Percentiles rank a stretch among this genome's conserved stretches.
These are phyloP conservation scores for Pyrenophora tritici-repentis DNA, from an alignment of 2,329 filamentous ascomycete genomes.

Conservation along the genomic window DNA sequence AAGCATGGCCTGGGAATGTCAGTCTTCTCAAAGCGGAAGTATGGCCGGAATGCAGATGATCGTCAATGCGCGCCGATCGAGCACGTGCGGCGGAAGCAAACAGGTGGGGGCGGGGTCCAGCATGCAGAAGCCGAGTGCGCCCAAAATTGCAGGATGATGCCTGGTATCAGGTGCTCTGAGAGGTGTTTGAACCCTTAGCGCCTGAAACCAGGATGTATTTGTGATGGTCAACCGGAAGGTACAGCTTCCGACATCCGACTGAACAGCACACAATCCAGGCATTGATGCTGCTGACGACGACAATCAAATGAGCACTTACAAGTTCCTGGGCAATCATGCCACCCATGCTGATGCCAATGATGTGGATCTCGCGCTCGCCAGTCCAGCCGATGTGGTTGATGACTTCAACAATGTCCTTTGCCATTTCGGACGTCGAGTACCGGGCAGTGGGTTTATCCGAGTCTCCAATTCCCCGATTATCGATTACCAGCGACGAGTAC, in stretches of 20 bases:
- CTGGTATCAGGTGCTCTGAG: slow-evolving; percentile 19
- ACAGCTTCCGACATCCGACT: slow-evolving; percentile 26
- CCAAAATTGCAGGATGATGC: slow-evolving; percentile 33
- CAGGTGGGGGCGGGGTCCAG: slow-evolving; percentile 22
- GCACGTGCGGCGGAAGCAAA: slow-evolving; percentile 1
- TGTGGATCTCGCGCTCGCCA: slow-evolving; percentile 62
- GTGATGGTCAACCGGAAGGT: slow-evolving; percentile 28
- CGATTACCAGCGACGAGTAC: slow-evolving; percentile 77
- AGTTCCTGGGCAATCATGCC: slow-evolving; percentile 93
- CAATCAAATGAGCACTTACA: slow-evolving; percentile 43
- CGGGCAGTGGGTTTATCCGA: slow-evolving; percentile 75
- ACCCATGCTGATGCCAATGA: slow-evolving; percentile 81
- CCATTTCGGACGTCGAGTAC: slow-evolving; percentile 87
- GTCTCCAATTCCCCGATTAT: slow-evolving; percentile 83
- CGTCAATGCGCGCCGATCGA: background rate
- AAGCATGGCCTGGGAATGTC: slow-evolving; percentile 43
- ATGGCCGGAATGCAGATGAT: background rate
- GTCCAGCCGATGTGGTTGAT: slow-evolving; percentile 72
- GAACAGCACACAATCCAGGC: background rate
- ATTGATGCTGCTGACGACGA: slow-evolving; percentile 8
- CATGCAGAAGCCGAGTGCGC: slow-evolving; percentile 15
- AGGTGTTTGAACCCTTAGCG: slow-evolving; percentile 22
- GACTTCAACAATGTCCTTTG: slow-evolving; percentile 74
- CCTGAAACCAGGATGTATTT: slow-evolving; percentile 12
- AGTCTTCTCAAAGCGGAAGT: slow-evolving; percentile 1